phyloP scores from a whole-genome alignment of 352 stramenopile genomes.

The Globisporangium irregulare region DNA sequence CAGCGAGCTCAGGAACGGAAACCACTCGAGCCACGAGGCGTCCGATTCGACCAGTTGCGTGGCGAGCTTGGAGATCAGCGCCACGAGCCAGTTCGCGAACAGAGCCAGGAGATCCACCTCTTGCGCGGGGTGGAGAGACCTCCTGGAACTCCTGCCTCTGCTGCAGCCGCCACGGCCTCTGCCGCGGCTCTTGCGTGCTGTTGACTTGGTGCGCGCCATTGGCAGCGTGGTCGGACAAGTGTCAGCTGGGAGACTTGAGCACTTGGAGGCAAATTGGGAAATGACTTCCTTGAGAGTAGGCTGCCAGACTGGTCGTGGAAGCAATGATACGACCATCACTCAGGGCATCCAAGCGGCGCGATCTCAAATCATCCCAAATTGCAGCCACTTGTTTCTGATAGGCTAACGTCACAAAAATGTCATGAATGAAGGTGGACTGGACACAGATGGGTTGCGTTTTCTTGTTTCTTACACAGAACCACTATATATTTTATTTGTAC shows the following conservation, averaged over 20 bases:
- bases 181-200: background rate
- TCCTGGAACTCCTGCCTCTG: background rate
- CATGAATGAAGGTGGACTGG: background rate
- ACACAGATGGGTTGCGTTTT: background rate
- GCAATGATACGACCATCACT: background rate
- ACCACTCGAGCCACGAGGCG: background rate
- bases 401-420: background rate
- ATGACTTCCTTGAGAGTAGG: background rate
- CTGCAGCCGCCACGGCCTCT: background rate
- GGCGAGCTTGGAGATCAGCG: slow-evolving; percentile 1
- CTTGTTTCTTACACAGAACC: background rate
- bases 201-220: slow-evolving; percentile 8
- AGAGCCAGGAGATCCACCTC: background rate
- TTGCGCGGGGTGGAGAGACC: background rate
- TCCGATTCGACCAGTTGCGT: background rate
- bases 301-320: background rate
- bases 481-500: background rate
- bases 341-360: background rate
- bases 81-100: background rate
- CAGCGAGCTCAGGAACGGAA: slow-evolving; percentile 1
- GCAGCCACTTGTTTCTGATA: background rate
- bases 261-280: background rate
- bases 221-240: background rate
- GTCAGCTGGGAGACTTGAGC: background rate
- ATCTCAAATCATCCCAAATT: background rate